Percentiles rank a stretch among this genome's conserved stretches.
Conservation (phyloP, 306 rosid species). For the Macrotyloma uniflorum region DNA sequence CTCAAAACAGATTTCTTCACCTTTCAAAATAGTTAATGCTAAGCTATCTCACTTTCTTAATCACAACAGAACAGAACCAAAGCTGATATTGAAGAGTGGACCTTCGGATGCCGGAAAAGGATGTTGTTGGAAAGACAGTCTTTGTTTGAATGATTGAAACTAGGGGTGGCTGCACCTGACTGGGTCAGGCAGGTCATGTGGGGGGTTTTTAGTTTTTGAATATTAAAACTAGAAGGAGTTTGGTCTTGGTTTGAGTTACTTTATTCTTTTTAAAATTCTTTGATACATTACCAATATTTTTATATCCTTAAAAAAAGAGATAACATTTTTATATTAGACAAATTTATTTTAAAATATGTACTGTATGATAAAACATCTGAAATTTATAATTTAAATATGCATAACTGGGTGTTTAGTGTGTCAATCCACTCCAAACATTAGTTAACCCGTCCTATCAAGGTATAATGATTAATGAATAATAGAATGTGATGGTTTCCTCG, state of each 20-base stretch:
- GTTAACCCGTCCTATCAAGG: not conserved
- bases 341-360: not conserved
- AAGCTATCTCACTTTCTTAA: not conserved
- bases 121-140: not conserved
- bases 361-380: not conserved
- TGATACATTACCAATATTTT: not conserved
- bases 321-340: not conserved
- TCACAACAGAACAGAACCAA: not conserved
- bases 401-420: not conserved
- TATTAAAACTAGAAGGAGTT: not conserved
- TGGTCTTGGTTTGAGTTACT: not conserved
- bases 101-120: not conserved
- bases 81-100: not conserved
- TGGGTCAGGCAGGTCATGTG: not conserved
- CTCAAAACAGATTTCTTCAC: not conserved
- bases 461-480: not conserved
- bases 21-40: not conserved
- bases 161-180: not conserved
- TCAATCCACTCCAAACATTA: not conserved
- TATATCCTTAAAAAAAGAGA: not conserved
- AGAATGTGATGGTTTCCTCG: not conserved
- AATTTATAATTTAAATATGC: not conserved
- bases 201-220: not conserved
- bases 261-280: not conserved
- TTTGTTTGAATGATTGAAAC: slow-evolving; percentile 6